Base-by-base conservation (phyloP, 2,329 filamentous ascomycete species). In the Fusarium devonianum region DNA sequence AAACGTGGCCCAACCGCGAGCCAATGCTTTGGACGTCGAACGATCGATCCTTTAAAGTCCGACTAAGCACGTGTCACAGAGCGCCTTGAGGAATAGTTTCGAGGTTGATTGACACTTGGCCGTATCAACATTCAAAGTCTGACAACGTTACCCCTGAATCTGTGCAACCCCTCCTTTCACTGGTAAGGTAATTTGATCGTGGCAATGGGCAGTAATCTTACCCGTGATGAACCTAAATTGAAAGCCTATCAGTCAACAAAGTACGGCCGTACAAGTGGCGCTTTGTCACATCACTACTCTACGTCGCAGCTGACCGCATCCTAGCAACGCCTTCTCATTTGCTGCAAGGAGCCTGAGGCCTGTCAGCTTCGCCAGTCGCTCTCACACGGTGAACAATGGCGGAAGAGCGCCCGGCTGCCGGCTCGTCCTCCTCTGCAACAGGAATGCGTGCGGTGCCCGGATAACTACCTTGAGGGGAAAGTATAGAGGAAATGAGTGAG, bases 1-100 rank as follows among this genome's bases (percentile, higher is more conserved):
- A 44, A n/a, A 63, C 60, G 60, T 60, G 52, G 57, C 29, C 60
- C 60, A 63, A 63, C 54, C 41, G 54, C 49, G 50, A 47, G 49
- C 37, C 39, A 48, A 51, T 22, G 38, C 23, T 48, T 30, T 28
- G 40, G 40, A 37, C 36, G 43, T 40, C 33, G 22, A 33, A 54
- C n/a, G 25, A 30, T 39, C n/a, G 44, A 59, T 59, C 49, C 52
- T 59, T 51, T 46, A 54, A 53, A 47, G 34, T 35, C 38, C 40
- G n/a, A n/a, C n/a, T n/a, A n/a, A n/a, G n/a, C n/a, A n/a, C n/a
- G n/a, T n/a, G n/a, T n/a, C n/a, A n/a, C n/a, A n/a, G n/a, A n/a
- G n/a, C n/a, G n/a, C n/a, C n/a, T n/a, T n/a, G n/a, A n/a, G n/a
- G n/a, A n/a, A n/a, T n/a, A n/a, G n/a, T n/a, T n/a, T n/a, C n/a